These are phyloP conservation scores for Dacryopinax spathularia DNA, from an alignment of 768 basidiomycete genomes.

Conservation along the genomic window DNA sequence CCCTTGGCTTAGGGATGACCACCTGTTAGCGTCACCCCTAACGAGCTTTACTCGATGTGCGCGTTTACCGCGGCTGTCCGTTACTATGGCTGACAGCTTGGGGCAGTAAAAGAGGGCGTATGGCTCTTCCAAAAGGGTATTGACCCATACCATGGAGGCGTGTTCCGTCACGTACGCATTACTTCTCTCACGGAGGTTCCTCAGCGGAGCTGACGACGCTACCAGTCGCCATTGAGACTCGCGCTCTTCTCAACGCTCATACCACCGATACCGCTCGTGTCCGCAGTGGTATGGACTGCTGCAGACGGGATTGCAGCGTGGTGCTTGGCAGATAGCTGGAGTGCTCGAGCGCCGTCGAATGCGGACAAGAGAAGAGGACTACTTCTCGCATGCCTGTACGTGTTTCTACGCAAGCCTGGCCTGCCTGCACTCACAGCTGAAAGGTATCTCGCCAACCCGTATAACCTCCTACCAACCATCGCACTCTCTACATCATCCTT, in stretches of 20 bases:
- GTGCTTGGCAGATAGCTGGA: conserved; percentile 55
- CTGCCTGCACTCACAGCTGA: conserved; percentile 10
- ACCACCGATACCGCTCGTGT: conserved; percentile 35
- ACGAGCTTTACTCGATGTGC: conserved; percentile 65
- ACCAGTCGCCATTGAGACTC: conserved; percentile 68
- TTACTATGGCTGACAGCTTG: conserved; percentile 12
- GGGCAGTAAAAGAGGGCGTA: conserved; percentile 74
- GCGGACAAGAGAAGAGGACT: conserved; percentile 37
- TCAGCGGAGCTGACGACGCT: conserved; percentile 3
- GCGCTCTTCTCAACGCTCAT: conserved; percentile 58
- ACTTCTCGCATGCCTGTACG: conserved; percentile 54
- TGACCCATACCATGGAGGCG: conserved; percentile 76
- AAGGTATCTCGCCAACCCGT: conserved; percentile 89
- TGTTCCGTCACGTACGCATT: conserved; percentile 64
- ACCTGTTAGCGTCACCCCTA: conserved; percentile 66
- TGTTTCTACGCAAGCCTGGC: conserved; percentile 8
- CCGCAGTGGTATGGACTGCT: conserved; percentile 54
- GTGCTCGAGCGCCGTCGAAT: conserved; percentile 39
- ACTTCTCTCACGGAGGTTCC: background rate
- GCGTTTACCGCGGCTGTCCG: conserved; percentile 20
- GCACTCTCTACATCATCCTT: conserved; percentile 71
- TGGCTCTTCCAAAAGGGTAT: conserved; percentile 64
- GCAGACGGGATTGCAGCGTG: conserved; percentile 55
- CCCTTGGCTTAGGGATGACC: conserved; percentile 45
- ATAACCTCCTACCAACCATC: conserved; percentile 62